Base-by-base conservation (phyloP, 1,284 basidiomycete species). In the Leccinum huronense region DNA sequence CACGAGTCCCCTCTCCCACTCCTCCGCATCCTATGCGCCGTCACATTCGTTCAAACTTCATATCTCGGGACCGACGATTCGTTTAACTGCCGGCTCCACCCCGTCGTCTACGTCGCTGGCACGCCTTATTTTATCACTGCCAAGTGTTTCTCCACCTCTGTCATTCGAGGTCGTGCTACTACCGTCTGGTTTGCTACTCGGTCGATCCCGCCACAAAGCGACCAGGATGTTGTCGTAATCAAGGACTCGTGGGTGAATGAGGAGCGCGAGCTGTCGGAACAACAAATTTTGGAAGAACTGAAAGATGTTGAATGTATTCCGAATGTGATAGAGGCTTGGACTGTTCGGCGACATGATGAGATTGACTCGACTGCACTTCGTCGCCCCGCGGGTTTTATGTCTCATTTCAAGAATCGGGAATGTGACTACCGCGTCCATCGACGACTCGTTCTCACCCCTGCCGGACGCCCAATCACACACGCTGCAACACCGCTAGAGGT, bases 181-280 rank as follows among this genome's bases (percentile, higher is more conserved):
- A 34, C n/a, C n/a, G 38, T 57, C 10, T 61, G 60, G 60, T 61
- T 61, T 34, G 19, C 36, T 7, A 14, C 59, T 5, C 1, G 40
- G 11, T 40, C 11, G 3, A n/a, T 16, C 16, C 34, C 10, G 2
- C 1, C 8, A 8, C 23, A 13, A 3, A 16, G 14, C 19, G 13
- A 60, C 11, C 2, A 23, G 1, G 7, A 42, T 1, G 8, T 60
- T 4, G 36, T 60, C 3, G 38, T 61, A 1, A 34, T 61, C 40
- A 61, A 61, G 31, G 31, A 61, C 19, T 45, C 13, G 2, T 61
- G 54, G 53, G 51, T 51, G 9, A 51, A 51, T 13, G 48, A 11
- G 3, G 48, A 27, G 23, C 48, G 48, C 48, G 9, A 27, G n/a
- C 23, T 51, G n/a, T 51, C 6, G 23, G 48, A 51, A 8, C 10